Percentiles rank a stretch among this genome's conserved stretches.
These are phyloP conservation scores for Vicia sativa DNA, from an alignment of 306 rosid genomes.

Conservation along the genomic window DNA sequence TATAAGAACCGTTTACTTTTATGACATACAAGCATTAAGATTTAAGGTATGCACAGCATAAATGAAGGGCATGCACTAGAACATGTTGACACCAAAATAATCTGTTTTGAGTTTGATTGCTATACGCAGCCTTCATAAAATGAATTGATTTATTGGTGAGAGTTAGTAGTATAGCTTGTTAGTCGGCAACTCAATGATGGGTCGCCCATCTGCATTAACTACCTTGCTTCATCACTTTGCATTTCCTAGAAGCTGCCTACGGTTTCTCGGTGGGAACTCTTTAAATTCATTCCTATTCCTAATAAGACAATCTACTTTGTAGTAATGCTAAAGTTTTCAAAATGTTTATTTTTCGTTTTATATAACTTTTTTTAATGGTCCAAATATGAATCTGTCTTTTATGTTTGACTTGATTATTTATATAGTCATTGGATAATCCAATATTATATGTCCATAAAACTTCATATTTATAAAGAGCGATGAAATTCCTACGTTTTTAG, in stretches of 20 bases:
- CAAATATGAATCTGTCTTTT: background rate
- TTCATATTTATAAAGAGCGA: background rate
- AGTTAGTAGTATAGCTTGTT: constrained; percentile 50
- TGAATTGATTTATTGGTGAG: constrained; percentile 40
- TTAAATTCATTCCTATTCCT: constrained; percentile 7
- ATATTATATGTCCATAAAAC: background rate
- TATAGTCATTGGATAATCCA: background rate
- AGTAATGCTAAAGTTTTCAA: background rate
- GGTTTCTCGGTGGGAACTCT: constrained; percentile 21
- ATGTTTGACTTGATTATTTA: constrained; percentile 6
- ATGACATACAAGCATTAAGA: too few relatives aligned
- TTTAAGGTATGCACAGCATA: too few relatives aligned
- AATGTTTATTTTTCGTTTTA: background rate
- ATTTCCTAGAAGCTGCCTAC: background rate
- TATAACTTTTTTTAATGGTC: background rate
- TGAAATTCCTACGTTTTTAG: background rate
- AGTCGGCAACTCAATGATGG: constrained; percentile 44
- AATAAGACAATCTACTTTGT: background rate
- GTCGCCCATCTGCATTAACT: constrained; percentile 67
- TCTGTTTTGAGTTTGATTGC: too few relatives aligned
- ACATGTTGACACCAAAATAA: too few relatives aligned
- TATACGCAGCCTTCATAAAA: background rate
- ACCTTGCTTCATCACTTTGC: constrained; percentile 38
- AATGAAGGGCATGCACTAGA: too few relatives aligned
- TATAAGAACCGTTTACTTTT: too few relatives aligned